A percentile compares a stretch with the other conserved stretches of the same genome.
Conservation (phyloP, 2,329 filamentous ascomycete genomes). For the Ilyonectria robusta region DNA sequence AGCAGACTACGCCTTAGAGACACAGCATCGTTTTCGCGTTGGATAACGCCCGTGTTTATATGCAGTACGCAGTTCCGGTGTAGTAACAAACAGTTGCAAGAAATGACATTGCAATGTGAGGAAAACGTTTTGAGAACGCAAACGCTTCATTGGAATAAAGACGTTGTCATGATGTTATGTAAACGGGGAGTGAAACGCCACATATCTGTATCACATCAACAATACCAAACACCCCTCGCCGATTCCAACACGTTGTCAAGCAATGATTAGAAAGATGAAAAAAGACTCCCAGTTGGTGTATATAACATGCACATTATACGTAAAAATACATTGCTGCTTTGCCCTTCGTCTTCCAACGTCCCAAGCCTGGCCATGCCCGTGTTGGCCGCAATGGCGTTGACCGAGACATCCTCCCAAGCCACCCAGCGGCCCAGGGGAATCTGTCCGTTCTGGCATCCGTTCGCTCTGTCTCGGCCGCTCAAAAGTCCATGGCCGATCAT, state of each 20-base stretch:
- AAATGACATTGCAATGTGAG: too few relatives aligned
- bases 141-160: not conserved
- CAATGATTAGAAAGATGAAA: not conserved
- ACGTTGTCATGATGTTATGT: not conserved
- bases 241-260: not conserved
- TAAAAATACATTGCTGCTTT: not conserved
- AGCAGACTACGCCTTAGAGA: slow-evolving; percentile 5
- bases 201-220: not conserved
- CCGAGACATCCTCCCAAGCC: not conserved
- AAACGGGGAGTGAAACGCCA: not conserved
- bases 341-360: not conserved
- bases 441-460: not conserved
- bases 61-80: not conserved
- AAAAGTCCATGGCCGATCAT: not conserved
- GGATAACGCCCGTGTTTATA: not conserved
- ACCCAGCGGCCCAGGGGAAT: not conserved
- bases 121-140: not conserved
- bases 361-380: not conserved
- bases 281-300: not conserved
- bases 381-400: not conserved
- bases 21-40: not conserved
- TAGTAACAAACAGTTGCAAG: not conserved
- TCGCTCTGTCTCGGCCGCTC: not conserved
- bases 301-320: not conserved
- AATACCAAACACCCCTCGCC: not conserved